Evolutionary conservation across 139 green algal genomes (phyloP).

Genomic region (Raphidocelis subcapitata): DNA sequence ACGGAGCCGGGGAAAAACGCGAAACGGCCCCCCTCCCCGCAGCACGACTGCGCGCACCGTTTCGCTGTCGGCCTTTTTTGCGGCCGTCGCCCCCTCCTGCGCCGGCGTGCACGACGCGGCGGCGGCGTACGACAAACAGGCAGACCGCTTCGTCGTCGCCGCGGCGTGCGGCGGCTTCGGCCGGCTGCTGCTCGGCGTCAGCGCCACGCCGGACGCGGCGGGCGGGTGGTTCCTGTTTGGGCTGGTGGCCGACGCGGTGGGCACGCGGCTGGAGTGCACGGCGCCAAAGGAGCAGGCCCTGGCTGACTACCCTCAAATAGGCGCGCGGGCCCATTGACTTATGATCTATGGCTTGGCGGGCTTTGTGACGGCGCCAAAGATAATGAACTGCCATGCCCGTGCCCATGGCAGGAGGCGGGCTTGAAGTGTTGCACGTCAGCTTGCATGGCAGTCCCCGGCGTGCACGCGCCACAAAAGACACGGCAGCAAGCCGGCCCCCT

Average conservation of each 20-base stretch:
- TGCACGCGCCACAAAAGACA: too few species aligned
- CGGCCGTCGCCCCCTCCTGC: slow-evolving; percentile 11
- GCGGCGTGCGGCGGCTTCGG: slow-evolving; percentile 20
- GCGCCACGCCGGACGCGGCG: background rate
- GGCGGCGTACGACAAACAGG: slow-evolving; percentile 4
- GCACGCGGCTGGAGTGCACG: slow-evolving; percentile 4
- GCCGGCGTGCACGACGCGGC: slow-evolving; percentile 12
- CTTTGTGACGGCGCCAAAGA: too few species aligned
- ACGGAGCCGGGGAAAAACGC: too few species aligned
- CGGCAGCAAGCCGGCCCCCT: too few species aligned
- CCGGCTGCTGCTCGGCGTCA: slow-evolving; percentile 3
- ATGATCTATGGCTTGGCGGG: slow-evolving; percentile 7
- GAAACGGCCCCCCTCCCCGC: too few species aligned
- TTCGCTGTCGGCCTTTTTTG: background rate
- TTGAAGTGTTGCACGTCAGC: too few species aligned
- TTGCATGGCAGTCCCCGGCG: too few species aligned
- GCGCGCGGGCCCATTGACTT: background rate
- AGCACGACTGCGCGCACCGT: background rate
- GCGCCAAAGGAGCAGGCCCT: background rate
- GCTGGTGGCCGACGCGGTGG: slow-evolving; percentile 12
- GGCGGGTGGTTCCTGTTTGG: slow-evolving; percentile 21
- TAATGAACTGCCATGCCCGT: too few species aligned
- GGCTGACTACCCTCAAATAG: slow-evolving; percentile 13
- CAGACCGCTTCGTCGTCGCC: slow-evolving; percentile 4
- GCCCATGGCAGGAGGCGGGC: too few species aligned